Base-by-base conservation (phyloP, 805 yeast species). In the Ogataea corticis region DNA sequence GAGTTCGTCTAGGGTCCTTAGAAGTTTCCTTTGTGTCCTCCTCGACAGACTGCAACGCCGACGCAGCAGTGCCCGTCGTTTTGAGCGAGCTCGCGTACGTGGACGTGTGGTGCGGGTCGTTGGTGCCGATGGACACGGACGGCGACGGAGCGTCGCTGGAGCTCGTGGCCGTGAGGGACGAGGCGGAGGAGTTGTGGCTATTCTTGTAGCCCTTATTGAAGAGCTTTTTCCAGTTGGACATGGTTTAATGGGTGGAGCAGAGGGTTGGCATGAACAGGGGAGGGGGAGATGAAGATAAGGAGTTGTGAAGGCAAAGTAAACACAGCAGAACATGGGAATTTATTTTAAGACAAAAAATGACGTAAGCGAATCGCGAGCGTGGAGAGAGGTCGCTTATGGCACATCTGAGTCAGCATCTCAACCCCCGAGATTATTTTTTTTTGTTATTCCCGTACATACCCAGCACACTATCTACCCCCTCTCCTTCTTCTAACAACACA, bases 211-310 rank as follows among this genome's bases (percentile, higher is more conserved):
- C 52, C 41, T 57, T 52, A 32, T 58, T 61, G 48, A 62, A 62
- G 19, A 62, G 46, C 36, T 63, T 63, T 44, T 57, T 63, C 67
- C 67, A 63, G 25, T 56, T 63, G 2, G 67, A 62, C 67, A 62
- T 62, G n/a, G n/a, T n/a, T n/a, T n/a, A n/a, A n/a, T n/a, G n/a
- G n/a, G n/a, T n/a, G n/a, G n/a, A n/a, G n/a, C n/a, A n/a, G n/a
- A n/a, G n/a, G n/a, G n/a, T n/a, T n/a, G n/a, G n/a, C n/a, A n/a
- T n/a, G n/a, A n/a, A n/a, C n/a, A n/a, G n/a, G n/a, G n/a, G n/a
- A n/a, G n/a, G n/a, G n/a, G n/a, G n/a, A n/a, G n/a, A n/a, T 9
- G 25, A 21, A 21, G 25, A 21, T 21, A 21, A n/a, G n/a, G n/a
- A n/a, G n/a, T n/a, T n/a, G n/a, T n/a, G n/a, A n/a, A n/a, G n/a